Evolutionary conservation across 1,284 basidiomycete species (phyloP), one percentile per base, ranked within the genome.

Genomic region (Sporisorium iseilematis-ciliati): DNA sequence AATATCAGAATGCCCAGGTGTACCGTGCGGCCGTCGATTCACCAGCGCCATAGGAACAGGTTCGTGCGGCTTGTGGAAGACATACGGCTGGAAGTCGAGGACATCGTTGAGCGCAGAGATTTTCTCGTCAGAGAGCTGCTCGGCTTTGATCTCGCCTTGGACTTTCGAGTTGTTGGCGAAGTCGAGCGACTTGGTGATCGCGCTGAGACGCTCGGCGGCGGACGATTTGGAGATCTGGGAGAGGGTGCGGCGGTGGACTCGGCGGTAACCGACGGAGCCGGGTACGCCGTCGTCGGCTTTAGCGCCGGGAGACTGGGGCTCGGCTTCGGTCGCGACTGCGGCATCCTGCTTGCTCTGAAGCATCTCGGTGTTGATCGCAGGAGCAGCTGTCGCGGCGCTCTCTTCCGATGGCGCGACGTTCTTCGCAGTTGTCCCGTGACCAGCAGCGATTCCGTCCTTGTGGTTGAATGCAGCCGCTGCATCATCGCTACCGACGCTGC

Each of bases 41-140:
- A 91, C 89, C 84, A 93, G 87, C 4, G 89, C 91, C 77, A 93
- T 92, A 0, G 92, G 92, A 65, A 91, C 89, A 40, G 91, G 86
- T 25, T 66, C 55, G 67, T 85, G 83, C n/a, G 79, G 71, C 20
- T 61, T 49, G 72, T 81, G 81, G 50, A 83, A 79, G 55, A 78
- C 53, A 51, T 78, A 69, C 0, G 79, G 84, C 56, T 81, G 66
- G 72, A 85, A 84, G 57, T 81, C 81, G 1, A 82, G 56, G 31
- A 84, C 56, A 11, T 75, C 78, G 46, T 78, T 74, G 25, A 72
- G 54, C 31, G 64, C 54, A 8, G 52, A 16, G 3, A 77, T 26
- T 55, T 60, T 57, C 14, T 71, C 65, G 35, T 65, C 67, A 8
- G 57, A 51, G 21, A 71, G 55, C 31, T 73, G 63, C 46, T 79